Base-by-base conservation (phyloP, 345 rosid species). In the Lagerstroemia speciosa region DNA sequence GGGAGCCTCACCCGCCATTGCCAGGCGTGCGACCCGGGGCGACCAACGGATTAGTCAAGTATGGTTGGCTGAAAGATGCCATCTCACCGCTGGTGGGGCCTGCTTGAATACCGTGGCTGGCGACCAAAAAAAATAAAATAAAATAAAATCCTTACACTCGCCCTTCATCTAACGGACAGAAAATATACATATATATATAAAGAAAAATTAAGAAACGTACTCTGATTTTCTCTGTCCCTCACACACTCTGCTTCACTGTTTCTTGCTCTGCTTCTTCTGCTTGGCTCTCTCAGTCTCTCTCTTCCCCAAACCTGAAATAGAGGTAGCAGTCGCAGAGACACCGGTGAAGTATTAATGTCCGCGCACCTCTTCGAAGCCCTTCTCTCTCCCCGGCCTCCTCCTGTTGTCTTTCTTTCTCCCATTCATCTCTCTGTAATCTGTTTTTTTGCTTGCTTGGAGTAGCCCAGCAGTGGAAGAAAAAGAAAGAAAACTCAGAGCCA, bases 351-450 rank as follows among this genome's bases (percentile, higher is more conserved):
- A 55, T 34, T 30, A 38, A 37, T 16, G 45, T 12, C 71, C 64
- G 31, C 63, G n/a, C 55, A 24, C 37, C 38, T 33, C 61, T 67
- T 11, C 60, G 46, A 15, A 30, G 20, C 48, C 34, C 12, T 52
- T 29, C 68, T 33, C 45, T 30, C 40, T 24, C 37, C 34, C 14
- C 34, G n/a, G 45, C 65, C 64, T 66, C 50, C 69, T 76, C 73
- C 62, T 73, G 61, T 72, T 76, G 65, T 69, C 73, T 52, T 70
- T 73, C 71, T 58, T 37, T 79, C 83, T 27, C 63, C 4, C 61
- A 24, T 24, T 26, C 30, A 8, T 53, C 61, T 19, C 57, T n/a
- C 30, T n/a, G 58, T 20, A 52, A 6, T 26, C 61, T 55, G 61
- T 36, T 9, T 22, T 36, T 9, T 22, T 24, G 24, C 31, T 55